Evolutionary conservation across 305 asterid species (phyloP), one percentile per base, ranked within the genome.

Genomic region (Fraxinus ornus): DNA sequence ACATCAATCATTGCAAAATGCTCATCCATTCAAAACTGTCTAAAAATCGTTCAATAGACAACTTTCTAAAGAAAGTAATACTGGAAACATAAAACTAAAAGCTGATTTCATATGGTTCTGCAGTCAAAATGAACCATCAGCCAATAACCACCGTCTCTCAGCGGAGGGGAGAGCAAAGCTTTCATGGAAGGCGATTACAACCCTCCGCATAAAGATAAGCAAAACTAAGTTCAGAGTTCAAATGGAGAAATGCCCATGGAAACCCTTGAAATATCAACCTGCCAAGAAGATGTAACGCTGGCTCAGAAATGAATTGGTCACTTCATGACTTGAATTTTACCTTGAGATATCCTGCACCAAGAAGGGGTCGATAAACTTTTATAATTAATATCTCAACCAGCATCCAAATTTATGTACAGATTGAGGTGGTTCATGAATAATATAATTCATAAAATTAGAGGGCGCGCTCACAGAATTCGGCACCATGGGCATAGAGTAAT

Each of bases 121-220:
- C 37, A 68, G 75, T 28, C 75, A 68, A 68, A 68, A 68, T 68
- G 75, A 68, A 68, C 75, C 75, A 13, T 68, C 39, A 68, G 75
- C 75, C 19, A 68, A 28, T 68, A 68, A 68, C 36, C 75, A 12
- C 19, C 19, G 22, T 68, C 39, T 68, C 21, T 12, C 39, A 30
- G 75, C 10, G 10, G 37, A 68, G 37, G 37, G 21, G 8, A 28
- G n/a, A 28, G 37, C 5, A 12, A 26, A 30, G 35, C 19, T 68
- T 68, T 28, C 72, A 62, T 62, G 32, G 33, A 62, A 62, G 72
- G 72, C 32, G 5, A 62, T 62, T 22, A 62, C 71, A 62, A 26
- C 71, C 71, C 72, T 22, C 33, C 6, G 33, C 72, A 22, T 22
- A 22, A 24, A 62, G 33, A 62, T 0, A 62, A 62, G 12, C 72